Percentiles rank a stretch among this genome's conserved stretches.
Evolutionary conservation across 2,329 filamentous ascomycete species (phyloP).

Genomic region (Scytalidium lignicola): DNA sequence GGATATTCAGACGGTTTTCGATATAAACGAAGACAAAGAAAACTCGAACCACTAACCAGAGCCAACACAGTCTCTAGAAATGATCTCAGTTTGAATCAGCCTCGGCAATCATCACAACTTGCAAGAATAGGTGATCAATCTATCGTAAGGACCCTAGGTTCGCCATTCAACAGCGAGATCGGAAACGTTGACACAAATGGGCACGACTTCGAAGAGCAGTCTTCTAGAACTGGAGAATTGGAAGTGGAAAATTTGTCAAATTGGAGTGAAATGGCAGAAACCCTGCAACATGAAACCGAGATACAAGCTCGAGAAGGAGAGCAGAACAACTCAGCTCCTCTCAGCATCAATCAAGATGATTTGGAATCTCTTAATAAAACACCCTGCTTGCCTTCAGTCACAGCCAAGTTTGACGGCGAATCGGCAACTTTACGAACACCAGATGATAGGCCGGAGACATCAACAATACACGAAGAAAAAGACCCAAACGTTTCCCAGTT

Average conservation of each 20-base stretch:
- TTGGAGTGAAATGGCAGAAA: not conserved
- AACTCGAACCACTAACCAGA: not conserved
- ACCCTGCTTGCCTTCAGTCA: not conserved
- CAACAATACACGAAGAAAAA: not conserved
- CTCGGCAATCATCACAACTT: not conserved
- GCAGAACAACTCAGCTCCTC: not conserved
- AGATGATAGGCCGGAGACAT: not conserved
- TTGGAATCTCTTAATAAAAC: not conserved
- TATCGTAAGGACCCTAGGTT: not conserved
- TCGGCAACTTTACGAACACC: not conserved
- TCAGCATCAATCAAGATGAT: not conserved
- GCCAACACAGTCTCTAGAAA: not conserved
- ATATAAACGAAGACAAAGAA: conserved; percentile 15
- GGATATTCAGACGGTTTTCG: conserved; percentile 23
- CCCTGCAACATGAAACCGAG: not conserved
- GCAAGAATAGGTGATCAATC: not conserved
- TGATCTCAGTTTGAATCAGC: not conserved
- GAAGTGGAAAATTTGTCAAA: not conserved
- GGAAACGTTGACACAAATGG: not conserved
- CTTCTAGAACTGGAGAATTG: too few species aligned
- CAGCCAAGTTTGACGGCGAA: not conserved
- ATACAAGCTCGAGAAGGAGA: not conserved
- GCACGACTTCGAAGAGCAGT: not conserved
- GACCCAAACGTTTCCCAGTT: not conserved
- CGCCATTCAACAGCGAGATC: not conserved